A percentile compares a stretch with the other conserved stretches of the same genome.
These are phyloP conservation scores for Papilionanthe hybrid DNA, from an alignment of 116 monocot genomes.

Conservation along the genomic window DNA sequence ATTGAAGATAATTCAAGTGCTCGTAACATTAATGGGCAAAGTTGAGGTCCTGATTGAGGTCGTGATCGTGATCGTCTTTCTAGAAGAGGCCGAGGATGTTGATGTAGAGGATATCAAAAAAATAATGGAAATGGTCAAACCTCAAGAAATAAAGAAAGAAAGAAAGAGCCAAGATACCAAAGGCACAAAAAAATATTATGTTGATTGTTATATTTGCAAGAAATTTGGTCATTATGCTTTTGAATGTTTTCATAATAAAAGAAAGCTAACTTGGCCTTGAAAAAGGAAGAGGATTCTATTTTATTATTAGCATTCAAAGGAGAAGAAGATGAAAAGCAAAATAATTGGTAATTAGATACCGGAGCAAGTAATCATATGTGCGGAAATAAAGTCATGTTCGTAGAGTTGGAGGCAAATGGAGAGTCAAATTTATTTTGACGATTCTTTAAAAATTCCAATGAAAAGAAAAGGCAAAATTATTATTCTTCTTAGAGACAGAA, in stretches of 20 bases:
- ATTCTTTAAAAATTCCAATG: too few species aligned
- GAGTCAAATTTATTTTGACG: too few species aligned
- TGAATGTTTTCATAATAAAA: background rate
- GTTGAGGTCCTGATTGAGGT: too few species aligned
- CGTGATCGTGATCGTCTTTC: background rate
- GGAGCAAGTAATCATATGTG: too few species aligned
- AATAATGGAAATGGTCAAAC: background rate
- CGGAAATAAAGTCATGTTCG: too few species aligned
- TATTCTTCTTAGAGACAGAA: too few species aligned
- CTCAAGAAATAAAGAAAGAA: background rate
- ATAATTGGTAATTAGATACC: too few species aligned
- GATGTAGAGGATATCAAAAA: background rate
- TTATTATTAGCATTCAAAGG: too few species aligned
- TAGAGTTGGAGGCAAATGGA: too few species aligned
- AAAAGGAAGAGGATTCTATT: background rate
- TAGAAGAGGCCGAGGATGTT: background rate
- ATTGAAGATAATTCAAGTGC: too few species aligned
- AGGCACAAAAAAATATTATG: background rate
- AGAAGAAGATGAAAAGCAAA: background rate
- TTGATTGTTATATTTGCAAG: background rate
- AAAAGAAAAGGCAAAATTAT: too few species aligned
- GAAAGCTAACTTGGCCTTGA: background rate
- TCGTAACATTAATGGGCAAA: too few species aligned
- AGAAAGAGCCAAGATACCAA: background rate
- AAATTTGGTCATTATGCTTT: background rate